Evolutionary conservation across 805 yeast genomes (phyloP).

Genomic region (Myxozyma sirexii): DNA sequence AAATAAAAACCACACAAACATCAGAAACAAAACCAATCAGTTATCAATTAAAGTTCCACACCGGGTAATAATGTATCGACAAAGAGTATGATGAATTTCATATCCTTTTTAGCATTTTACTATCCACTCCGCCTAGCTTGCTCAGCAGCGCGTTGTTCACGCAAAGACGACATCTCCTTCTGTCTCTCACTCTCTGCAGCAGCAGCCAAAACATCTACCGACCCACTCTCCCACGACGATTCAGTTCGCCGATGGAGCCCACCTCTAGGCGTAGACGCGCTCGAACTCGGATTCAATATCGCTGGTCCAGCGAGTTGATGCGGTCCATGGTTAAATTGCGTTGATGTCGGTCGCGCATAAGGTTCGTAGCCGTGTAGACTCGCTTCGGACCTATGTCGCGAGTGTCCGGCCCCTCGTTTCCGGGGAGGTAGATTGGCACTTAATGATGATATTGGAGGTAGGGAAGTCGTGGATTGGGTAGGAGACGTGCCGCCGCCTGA

Average conservation of each 20-base stretch:
- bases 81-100: too few species aligned
- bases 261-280: slow-evolving; percentile 17
- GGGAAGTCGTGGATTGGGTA: slow-evolving; percentile 9
- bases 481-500: slow-evolving; percentile 8
- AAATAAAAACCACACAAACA: too few species aligned
- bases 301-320: slow-evolving; percentile 17
- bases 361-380: slow-evolving; percentile 34
- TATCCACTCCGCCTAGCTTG: not conserved
- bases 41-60: too few species aligned
- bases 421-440: slow-evolving; percentile 18
- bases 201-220: slow-evolving; percentile 32
- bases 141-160: slow-evolving; percentile 8
- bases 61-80: too few species aligned
- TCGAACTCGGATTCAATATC: slow-evolving; percentile 15
- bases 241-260: slow-evolving; percentile 19
- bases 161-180: slow-evolving; percentile 8
- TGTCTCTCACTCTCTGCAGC: slow-evolving; percentile 32
- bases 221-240: slow-evolving; percentile 28
- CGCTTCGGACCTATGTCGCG: slow-evolving; percentile 35
- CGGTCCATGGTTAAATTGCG: slow-evolving; percentile 1
- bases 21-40: too few species aligned
- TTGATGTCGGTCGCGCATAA: slow-evolving; percentile 25
- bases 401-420: slow-evolving; percentile 31
- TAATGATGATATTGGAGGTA: slow-evolving; percentile 29
- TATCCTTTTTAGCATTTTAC: too few species aligned